These are phyloP conservation scores for Aegilops umbellulata DNA, from an alignment of 176 grass and related monocot species.

Conservation along the genomic window DNA sequence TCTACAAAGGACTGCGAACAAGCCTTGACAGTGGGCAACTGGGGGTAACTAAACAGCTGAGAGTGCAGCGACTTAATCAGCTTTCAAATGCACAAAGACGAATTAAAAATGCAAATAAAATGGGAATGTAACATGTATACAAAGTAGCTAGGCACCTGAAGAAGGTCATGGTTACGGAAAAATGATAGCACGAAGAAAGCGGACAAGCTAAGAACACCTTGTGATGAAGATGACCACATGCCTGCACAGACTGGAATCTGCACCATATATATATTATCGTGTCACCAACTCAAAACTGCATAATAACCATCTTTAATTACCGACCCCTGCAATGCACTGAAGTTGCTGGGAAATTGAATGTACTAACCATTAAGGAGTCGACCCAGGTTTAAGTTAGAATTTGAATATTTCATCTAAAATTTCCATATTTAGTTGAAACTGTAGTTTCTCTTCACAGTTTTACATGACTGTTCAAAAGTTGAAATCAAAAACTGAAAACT, in stretches of 20 bases:
- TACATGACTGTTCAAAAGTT: not conserved
- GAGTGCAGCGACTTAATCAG: not conserved
- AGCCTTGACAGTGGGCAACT: not conserved
- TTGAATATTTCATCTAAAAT: not conserved
- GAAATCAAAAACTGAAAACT: not conserved
- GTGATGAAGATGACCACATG: not conserved
- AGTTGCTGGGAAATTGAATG: not conserved
- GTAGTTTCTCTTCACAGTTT: not conserved
- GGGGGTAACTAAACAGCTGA: not conserved
- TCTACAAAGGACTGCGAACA: not conserved
- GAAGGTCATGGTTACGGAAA: not conserved
- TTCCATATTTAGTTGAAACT: not conserved
- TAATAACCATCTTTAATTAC: not conserved
- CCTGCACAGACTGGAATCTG: not conserved
- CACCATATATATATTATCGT: not conserved
- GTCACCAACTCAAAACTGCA: not conserved
- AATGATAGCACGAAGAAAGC: slow-evolving; percentile 2
- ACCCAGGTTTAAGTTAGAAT: not conserved
- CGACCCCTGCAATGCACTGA: not conserved
- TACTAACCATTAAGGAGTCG: not conserved
- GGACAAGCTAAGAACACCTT: not conserved
- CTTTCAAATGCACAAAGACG: not conserved
- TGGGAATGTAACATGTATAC: not conserved
- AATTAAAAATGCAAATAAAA: not conserved
- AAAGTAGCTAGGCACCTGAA: not conserved